Evolutionary conservation across 352 stramenopile species (phyloP).

Genomic region (Pythium sp.): DNA sequence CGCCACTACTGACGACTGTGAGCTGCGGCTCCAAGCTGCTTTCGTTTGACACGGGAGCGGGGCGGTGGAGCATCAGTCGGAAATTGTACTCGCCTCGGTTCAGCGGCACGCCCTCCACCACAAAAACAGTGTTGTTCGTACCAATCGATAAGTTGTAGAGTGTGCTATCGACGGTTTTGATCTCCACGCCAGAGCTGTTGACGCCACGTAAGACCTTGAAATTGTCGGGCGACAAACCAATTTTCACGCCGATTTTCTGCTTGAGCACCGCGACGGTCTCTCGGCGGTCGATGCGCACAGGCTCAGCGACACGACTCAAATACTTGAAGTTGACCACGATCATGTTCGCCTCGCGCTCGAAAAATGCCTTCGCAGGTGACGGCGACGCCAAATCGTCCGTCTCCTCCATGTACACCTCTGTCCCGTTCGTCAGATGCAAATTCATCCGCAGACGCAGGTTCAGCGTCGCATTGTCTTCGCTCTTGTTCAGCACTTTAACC

Average conservation of each 20-base stretch:
- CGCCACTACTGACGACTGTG: constrained; percentile 17
- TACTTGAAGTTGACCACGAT: constrained; percentile 80
- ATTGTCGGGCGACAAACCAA: constrained; percentile 41
- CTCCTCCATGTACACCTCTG: constrained; percentile 74
- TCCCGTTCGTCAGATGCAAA: constrained; percentile 64
- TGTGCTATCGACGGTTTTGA: constrained; percentile 77
- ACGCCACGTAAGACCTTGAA: constrained; percentile 82
- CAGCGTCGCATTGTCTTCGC: constrained; percentile 37
- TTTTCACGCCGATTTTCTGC: constrained; percentile 42
- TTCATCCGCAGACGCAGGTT: constrained; percentile 55
- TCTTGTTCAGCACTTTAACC: constrained; percentile 64
- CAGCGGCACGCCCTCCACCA: constrained; percentile 60
- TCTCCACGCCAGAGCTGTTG: constrained; percentile 66
- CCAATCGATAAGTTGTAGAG: constrained; percentile 74
- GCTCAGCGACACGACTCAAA: constrained; percentile 33
- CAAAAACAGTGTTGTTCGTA: constrained; percentile 65
- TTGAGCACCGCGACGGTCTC: constrained; percentile 65
- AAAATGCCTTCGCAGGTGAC: constrained; percentile 59
- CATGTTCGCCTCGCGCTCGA: constrained; percentile 77
- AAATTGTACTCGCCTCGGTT: constrained; percentile 79
- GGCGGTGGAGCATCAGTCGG: constrained; percentile 56
- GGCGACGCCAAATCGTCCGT: constrained; percentile 37
- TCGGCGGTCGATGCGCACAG: constrained; percentile 70
- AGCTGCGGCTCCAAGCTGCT: constrained; percentile 21
- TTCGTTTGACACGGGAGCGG: constrained; percentile 8